Evolutionary conservation across 2,329 filamentous ascomycete species (phyloP).

Genomic region (Acrodontium crateriforme): DNA sequence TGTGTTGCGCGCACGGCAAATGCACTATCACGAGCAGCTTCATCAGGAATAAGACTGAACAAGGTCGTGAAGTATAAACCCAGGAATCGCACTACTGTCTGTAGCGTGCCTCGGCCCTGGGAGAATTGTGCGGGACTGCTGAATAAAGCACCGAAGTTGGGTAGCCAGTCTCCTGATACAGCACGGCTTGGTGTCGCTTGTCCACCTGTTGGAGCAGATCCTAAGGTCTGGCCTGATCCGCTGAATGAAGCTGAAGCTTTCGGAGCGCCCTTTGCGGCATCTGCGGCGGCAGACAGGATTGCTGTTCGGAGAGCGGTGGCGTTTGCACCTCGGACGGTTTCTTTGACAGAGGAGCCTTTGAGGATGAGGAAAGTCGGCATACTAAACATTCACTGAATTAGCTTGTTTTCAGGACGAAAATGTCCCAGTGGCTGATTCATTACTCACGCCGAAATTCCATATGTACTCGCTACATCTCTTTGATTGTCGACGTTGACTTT

Average conservation of each 20-base stretch:
- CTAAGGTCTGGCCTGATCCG: conserved; percentile 31
- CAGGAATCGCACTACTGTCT: conserved; percentile 31
- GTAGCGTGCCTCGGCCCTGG: conserved; percentile 23
- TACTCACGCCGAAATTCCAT: conserved; percentile 33
- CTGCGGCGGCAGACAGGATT: conserved; percentile 30
- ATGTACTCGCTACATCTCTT: conserved; percentile 34
- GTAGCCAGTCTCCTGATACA: conserved; percentile 18
- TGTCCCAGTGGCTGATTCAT: neutral
- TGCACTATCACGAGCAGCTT: conserved; percentile 30
- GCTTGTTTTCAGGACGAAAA: neutral
- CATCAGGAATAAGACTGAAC: conserved; percentile 31
- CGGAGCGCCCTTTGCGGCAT: conserved; percentile 25
- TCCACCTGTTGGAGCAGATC: conserved; percentile 7
- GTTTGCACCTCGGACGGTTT: conserved; percentile 36
- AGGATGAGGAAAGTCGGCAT: conserved; percentile 39
- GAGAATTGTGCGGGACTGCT: conserved; percentile 16
- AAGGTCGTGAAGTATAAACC: conserved; percentile 32
- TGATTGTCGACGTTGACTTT: conserved; percentile 44
- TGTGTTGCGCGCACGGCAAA: no score
- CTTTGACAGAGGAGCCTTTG: conserved; percentile 28
- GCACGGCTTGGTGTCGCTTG: conserved; percentile 11
- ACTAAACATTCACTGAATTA: conserved; percentile 7
- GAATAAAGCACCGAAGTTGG: conserved; percentile 10
- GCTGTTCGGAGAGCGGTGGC: conserved; percentile 34
- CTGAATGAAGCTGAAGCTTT: conserved; percentile 23